phyloP scores from a whole-genome alignment of 768 basidiomycete genomes.

The Termitomyces eurrhizus region DNA sequence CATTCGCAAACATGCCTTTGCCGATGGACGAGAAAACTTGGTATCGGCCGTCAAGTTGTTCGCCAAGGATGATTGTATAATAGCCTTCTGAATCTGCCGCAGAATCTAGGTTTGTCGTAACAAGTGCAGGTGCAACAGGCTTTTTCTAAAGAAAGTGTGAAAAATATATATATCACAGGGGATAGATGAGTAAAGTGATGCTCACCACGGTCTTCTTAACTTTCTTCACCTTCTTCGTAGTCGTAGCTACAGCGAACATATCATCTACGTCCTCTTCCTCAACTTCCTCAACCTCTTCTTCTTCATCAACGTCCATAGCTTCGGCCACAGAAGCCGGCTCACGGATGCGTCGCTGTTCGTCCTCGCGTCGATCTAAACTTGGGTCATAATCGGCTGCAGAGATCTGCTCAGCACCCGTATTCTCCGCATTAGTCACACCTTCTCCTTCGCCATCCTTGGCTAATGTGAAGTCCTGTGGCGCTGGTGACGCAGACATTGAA shows the following conservation, averaged over 20 bases:
- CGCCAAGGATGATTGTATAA: conserved; percentile 90
- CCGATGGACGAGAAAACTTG: conserved; percentile 95
- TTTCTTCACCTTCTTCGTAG: conserved; percentile 51
- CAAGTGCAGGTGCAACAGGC: conserved; percentile 54
- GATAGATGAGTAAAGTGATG: conserved; percentile 7
- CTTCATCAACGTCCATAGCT: conserved; percentile 34
- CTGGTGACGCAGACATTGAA: conserved; percentile 56
- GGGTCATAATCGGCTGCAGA: conserved; percentile 92
- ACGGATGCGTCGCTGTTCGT: conserved; percentile 67
- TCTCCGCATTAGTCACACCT: conserved; percentile 40
- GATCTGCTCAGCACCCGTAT: conserved; percentile 60
- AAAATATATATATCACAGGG: neutral
- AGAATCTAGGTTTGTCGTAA: conserved; percentile 79
- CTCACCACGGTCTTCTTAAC: conserved; percentile 54
- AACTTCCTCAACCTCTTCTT: conserved; percentile 54
- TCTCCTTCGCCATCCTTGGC: conserved; percentile 61
- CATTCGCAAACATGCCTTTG: conserved; percentile 98
- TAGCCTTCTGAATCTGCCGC: conserved; percentile 95
- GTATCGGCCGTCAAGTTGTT: conserved; percentile 88
- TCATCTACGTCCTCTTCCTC: conserved; percentile 89
- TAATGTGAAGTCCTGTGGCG: conserved; percentile 58
- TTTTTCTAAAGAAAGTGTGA: conserved; percentile 29
- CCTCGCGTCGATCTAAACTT: conserved; percentile 74
- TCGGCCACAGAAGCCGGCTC: conserved; percentile 33
- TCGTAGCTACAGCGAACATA: conserved; percentile 78